phyloP scores from a whole-genome alignment of 352 stramenopile species.

The Stramenopiles sp. region DNA sequence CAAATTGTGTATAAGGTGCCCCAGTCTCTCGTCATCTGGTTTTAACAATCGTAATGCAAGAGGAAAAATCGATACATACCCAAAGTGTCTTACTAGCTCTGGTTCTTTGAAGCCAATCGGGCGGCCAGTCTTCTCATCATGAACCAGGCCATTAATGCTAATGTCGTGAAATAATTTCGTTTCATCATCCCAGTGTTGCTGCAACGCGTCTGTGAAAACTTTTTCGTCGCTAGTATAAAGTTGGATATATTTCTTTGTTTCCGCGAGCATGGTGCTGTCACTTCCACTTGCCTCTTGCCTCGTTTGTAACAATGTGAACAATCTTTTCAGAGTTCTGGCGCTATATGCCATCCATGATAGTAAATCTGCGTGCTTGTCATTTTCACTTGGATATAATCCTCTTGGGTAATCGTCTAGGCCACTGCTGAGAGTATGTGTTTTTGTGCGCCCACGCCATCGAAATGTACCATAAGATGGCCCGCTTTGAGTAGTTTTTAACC shows the following conservation, averaged over 20 bases:
- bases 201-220: conserved; percentile 29
- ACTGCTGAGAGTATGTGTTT: conserved; percentile 68
- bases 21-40: conserved; percentile 39
- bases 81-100: conserved; percentile 51
- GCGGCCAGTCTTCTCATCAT: conserved; percentile 46
- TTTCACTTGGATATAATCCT: conserved; percentile 38
- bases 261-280: conserved; percentile 18
- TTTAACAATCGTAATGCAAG: conserved; percentile 47
- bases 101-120: conserved; percentile 50
- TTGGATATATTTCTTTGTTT: conserved; percentile 12
- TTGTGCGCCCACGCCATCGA: conserved; percentile 58
- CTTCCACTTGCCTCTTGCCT: background rate
- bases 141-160: conserved; percentile 39
- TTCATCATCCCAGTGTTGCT: conserved; percentile 26
- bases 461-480: conserved; percentile 30
- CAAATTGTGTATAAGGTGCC: conserved; percentile 37
- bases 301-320: background rate
- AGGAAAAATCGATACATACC: conserved; percentile 65
- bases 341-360: conserved; percentile 51
- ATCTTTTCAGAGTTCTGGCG: background rate
- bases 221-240: conserved; percentile 18
- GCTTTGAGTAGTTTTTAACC: conserved; percentile 30
- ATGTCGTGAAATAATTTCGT: conserved; percentile 18
- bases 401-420: conserved; percentile 75
- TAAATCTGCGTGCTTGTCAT: conserved; percentile 70